Percentiles rank a stretch among this genome's conserved stretches.
phyloP scores from a whole-genome alignment of 768 basidiomycete genomes.

The Lentinula edodes region DNA sequence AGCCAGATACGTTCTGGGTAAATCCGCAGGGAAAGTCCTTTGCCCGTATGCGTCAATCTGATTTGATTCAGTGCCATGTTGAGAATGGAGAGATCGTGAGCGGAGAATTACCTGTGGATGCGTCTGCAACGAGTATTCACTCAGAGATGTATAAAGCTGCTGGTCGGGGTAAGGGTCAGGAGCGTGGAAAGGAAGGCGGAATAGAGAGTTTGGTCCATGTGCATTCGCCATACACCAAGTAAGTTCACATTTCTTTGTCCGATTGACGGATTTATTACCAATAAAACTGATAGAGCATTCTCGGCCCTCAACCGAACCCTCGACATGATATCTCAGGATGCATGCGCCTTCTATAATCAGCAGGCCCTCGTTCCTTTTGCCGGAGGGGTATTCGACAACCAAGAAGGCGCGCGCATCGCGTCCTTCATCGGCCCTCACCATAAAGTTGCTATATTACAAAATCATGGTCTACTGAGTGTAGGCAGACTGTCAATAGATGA shows the following conservation, averaged over 20 bases:
- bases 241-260: neutral
- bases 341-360: constrained; percentile 20
- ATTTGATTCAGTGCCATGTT: constrained; percentile 1
- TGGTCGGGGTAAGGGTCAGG: neutral
- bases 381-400: constrained; percentile 2
- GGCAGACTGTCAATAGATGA: constrained; percentile 1
- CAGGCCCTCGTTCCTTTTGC: constrained; percentile 4
- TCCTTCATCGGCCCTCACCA: neutral
- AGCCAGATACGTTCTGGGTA: constrained; percentile 40
- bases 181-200: neutral
- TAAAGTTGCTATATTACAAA: constrained; percentile 1
- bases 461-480: neutral
- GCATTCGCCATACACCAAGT: constrained; percentile 2
- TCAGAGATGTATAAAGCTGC: constrained; percentile 1
- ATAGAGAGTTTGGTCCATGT: constrained; percentile 2
- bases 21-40: constrained; percentile 26
- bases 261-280: neutral
- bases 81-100: constrained; percentile 1
- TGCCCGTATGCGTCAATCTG: constrained; percentile 5
- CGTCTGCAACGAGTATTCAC: neutral
- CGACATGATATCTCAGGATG: constrained; percentile 27
- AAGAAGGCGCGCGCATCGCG: constrained; percentile 4
- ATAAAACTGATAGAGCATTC: constrained; percentile 23
- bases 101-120: neutral
- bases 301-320: constrained; percentile 25